A percentile compares a stretch with the other conserved stretches of the same genome.
Conservation (phyloP, 2,329 filamentous ascomycete species). For the Neurospora sp. region DNA sequence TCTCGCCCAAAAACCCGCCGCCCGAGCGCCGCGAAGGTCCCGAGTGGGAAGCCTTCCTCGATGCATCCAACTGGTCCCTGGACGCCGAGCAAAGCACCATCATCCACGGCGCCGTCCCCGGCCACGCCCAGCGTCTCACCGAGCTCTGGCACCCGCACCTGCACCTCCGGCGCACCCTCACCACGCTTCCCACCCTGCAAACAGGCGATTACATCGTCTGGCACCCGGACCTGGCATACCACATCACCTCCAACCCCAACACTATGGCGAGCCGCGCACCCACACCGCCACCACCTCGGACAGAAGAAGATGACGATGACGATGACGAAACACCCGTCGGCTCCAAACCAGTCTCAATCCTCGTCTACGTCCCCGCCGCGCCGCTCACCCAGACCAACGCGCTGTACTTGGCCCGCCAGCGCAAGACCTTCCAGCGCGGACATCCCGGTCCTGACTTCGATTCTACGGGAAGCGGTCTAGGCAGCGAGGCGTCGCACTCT, state of each 20-base stretch:
- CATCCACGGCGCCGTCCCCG: conserved; percentile 48
- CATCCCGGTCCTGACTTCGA: conserved; percentile 43
- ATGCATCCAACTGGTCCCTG: conserved; percentile 33
- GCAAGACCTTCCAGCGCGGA: conserved; percentile 45
- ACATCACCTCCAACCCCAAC: conserved; percentile 42
- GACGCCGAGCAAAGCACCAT: conserved; percentile 42
- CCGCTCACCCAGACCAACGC: conserved; percentile 49
- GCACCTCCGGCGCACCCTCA: conserved; percentile 40
- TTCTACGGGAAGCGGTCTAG: conserved; percentile 38
- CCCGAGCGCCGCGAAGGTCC: conserved; percentile 29
- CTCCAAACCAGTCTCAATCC: conserved; percentile 31
- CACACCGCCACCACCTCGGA: conserved; percentile 20
- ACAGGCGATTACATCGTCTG: conserved; percentile 49
- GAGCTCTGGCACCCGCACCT: conserved; percentile 49
- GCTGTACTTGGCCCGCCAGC: conserved; percentile 45
- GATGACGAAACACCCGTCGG: neutral
- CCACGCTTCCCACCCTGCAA: conserved; percentile 44
- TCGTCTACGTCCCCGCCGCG: conserved; percentile 45
- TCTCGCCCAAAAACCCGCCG: conserved; percentile 33
- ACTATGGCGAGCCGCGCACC: conserved; percentile 24
- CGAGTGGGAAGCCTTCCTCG: conserved; percentile 42
- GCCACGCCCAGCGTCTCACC: conserved; percentile 47
- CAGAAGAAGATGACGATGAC: conserved; percentile 1
- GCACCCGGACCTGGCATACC: conserved; percentile 48
- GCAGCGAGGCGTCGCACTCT: conserved; percentile 40